phyloP scores from a whole-genome alignment of 2,329 filamentous ascomycete genomes.

The Xylaria polymorpha region DNA sequence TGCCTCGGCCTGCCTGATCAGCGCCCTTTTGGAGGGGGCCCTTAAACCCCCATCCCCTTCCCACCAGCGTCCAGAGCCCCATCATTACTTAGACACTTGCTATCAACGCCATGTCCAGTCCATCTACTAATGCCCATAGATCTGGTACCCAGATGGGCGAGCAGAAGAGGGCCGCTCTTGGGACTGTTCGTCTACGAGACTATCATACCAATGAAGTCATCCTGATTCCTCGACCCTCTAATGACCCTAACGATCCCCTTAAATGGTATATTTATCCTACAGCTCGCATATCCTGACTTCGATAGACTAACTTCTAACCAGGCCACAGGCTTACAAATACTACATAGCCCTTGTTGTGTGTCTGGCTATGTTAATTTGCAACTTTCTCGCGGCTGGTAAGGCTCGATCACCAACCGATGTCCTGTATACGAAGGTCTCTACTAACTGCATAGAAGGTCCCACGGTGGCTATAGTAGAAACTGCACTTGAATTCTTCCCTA shows the following conservation, averaged over 20 bases:
- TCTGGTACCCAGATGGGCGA: constrained; percentile 14
- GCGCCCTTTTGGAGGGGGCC: neutral
- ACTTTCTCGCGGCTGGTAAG: constrained; percentile 65
- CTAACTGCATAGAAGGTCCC: constrained; percentile 50
- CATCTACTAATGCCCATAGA: constrained; percentile 4
- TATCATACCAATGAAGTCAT: constrained; percentile 55
- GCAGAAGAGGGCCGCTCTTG: constrained; percentile 49
- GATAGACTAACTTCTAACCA: constrained; percentile 37
- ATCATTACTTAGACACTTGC: neutral
- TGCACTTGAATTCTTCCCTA: constrained; percentile 60
- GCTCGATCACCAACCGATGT: neutral
- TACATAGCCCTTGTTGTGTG: constrained; percentile 64
- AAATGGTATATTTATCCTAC: constrained; percentile 46
- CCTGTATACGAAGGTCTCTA: neutral
- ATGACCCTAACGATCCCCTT: constrained; percentile 54
- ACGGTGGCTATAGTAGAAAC: constrained; percentile 62
- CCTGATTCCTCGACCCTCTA: constrained; percentile 50
- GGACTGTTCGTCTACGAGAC: constrained; percentile 57
- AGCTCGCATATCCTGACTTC: neutral
- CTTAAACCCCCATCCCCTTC: neutral
- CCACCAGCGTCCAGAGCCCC: neutral
- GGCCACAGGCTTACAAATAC: constrained; percentile 60
- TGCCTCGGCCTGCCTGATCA: neutral
- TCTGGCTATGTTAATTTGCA: constrained; percentile 65
- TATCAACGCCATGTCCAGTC: constrained; percentile 16